These are phyloP conservation scores for Fusarium pseudocircinatum DNA, from an alignment of 2,329 filamentous ascomycete genomes.

Conservation along the genomic window DNA sequence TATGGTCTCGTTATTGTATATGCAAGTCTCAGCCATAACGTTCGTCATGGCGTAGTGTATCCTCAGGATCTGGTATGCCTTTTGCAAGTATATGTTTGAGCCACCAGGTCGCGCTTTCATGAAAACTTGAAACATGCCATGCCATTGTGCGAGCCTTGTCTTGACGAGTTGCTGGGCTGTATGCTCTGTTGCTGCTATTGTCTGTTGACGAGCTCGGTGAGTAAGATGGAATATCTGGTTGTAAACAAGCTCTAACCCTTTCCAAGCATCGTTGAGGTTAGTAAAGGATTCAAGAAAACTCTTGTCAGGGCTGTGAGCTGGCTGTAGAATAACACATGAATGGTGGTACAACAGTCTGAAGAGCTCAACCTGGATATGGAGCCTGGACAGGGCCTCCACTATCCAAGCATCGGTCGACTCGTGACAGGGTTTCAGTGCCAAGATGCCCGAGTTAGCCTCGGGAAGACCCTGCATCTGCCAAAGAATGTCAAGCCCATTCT, in stretches of 20 bases:
- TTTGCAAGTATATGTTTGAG: slow-evolving; percentile 27
- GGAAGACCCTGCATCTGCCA: slow-evolving; percentile 50
- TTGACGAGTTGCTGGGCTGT: slow-evolving; percentile 22
- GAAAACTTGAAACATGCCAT: slow-evolving; percentile 40
- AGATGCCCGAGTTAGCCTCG: slow-evolving; percentile 40
- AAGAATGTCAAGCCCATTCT: slow-evolving; percentile 42
- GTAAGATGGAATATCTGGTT: slow-evolving; percentile 36
- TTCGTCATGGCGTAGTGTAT: slow-evolving; percentile 54
- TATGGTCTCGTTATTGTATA: slow-evolving; percentile 46
- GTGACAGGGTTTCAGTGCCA: slow-evolving; percentile 11
- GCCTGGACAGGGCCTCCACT: slow-evolving; percentile 51
- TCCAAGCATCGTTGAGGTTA: slow-evolving; percentile 35
- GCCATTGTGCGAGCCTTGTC: slow-evolving; percentile 35
- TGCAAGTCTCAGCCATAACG: slow-evolving; percentile 53
- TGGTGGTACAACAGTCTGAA: slow-evolving; percentile 33
- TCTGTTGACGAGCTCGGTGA: slow-evolving; percentile 20
- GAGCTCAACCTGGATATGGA: slow-evolving; percentile 44
- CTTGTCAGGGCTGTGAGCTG: neutral
- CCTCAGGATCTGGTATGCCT: slow-evolving; percentile 45
- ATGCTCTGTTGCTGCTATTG: neutral
- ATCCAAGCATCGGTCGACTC: slow-evolving; percentile 55
- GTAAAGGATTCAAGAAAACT: neutral
- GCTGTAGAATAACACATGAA: slow-evolving; percentile 16
- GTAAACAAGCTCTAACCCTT: slow-evolving; percentile 23
- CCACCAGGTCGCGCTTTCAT: slow-evolving; percentile 9